Base-by-base conservation (phyloP, 75 land plant species). In the Pseudotsuga menziesii region DNA sequence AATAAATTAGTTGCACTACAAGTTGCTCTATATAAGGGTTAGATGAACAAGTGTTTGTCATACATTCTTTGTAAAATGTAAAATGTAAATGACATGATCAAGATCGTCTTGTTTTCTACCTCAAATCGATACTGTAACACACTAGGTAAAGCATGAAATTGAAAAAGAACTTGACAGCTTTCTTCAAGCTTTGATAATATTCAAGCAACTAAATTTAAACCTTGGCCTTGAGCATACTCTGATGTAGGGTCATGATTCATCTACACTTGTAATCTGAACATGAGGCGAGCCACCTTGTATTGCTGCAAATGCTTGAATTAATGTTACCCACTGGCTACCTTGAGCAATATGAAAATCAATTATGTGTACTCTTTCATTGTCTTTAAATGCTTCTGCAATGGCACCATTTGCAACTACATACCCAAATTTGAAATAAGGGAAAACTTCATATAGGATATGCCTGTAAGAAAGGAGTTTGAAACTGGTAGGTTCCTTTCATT, bases 371-470 rank as follows among this genome's bases (percentile, higher is more conserved):
- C 80, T 89, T 86, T 81, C 83, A 56, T 87, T 89, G 56, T 80
- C 78, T 67, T 76, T 82, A 73, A 87, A 76, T 13, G 91, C 89
- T 74, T 89, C 91, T 23, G 89, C 91, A 60, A 89, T 89, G 66
- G 89, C 91, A 58, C 91, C 91, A 78, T 89, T 89, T 13, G 91
- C 91, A n/a, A 89, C 86, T 87, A 87, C 87, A 55, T 89, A 87
- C 8, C 84, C 86, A 58, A 89, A 89, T 75, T 89, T 89, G 82
- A 89, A 81, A 80, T 87, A 89, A 0, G 91, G 91, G 57, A 89
- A 89, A 11, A 89, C 78, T 75, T 84, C 91, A 67, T 86, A 87
- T 19, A 89, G 73, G 29, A 81, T 86, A 48, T 82, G 89, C 91
- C 84, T 87, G 56, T 82, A 80, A 8, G 91, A 89, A 4, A 89